These are phyloP conservation scores for Colletotrichum liriopes DNA, from an alignment of 2,329 filamentous ascomycete species.

Conservation along the genomic window DNA sequence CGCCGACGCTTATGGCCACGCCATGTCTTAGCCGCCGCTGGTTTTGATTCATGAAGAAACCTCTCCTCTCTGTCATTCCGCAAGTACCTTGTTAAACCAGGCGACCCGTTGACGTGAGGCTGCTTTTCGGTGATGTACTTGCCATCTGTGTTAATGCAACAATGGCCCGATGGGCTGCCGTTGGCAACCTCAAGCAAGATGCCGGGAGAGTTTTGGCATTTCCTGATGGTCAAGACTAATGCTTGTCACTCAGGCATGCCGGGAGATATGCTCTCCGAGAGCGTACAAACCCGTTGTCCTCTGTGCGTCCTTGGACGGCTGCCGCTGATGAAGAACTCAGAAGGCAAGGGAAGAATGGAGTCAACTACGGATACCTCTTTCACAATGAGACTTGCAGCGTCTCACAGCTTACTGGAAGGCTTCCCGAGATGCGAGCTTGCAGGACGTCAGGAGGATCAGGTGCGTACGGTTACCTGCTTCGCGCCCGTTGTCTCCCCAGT, in stretches of 20 bases:
- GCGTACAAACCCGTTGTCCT: neutral
- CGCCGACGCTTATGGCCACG: neutral
- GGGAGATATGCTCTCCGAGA: too few relatives aligned
- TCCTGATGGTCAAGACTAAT: neutral
- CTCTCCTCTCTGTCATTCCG: constrained; percentile 29
- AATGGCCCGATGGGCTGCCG: too few relatives aligned
- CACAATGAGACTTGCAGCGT: too few relatives aligned
- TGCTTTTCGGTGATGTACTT: neutral
- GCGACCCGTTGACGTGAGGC: neutral
- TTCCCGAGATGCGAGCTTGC: neutral
- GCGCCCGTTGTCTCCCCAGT: neutral
- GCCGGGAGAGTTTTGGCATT: neutral
- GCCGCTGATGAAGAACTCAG: neutral
- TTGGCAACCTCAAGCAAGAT: neutral
- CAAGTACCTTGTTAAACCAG: neutral
- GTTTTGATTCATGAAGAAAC: constrained; percentile 18
- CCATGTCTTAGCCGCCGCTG: neutral
- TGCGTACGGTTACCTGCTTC: neutral
- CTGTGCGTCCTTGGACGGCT: neutral
- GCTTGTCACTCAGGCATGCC: neutral
- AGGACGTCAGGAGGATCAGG: neutral
- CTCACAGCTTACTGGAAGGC: neutral
- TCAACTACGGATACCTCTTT: neutral
- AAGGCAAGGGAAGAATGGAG: neutral
- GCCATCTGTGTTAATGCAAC: neutral